Percentiles rank a stretch among this genome's conserved stretches.
Evolutionary conservation across 768 basidiomycete species (phyloP).

Genomic region (Kwoniella sp.): DNA sequence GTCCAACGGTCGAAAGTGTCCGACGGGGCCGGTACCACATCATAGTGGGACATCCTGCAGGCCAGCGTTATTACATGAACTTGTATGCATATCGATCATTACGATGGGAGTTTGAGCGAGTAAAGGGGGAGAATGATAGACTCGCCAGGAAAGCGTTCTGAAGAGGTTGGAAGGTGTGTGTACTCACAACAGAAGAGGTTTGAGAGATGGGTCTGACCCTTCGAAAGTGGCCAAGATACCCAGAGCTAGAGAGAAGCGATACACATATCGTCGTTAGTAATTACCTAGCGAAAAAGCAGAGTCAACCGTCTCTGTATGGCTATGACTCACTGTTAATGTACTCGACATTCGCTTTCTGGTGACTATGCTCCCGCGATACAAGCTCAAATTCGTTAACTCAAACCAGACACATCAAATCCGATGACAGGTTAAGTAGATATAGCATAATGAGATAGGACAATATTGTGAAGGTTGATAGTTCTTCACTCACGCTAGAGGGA

Average conservation of each 20-base stretch:
- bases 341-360: slow-evolving; percentile 42
- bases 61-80: neutral
- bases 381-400: neutral
- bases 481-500: slow-evolving; percentile 44
- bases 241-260: slow-evolving; percentile 25
- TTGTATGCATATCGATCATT: neutral
- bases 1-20: slow-evolving; percentile 52
- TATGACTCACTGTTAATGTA: slow-evolving; percentile 50
- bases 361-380: slow-evolving; percentile 12
- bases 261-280: too few species aligned
- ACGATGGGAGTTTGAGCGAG: too few species aligned
- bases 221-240: slow-evolving; percentile 50
- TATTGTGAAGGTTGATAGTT: neutral
- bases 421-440: too few species aligned
- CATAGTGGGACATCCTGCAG: slow-evolving; percentile 50
- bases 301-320: too few species aligned
- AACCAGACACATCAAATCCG: too few species aligned
- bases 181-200: slow-evolving; percentile 46
- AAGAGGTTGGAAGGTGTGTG: neutral
- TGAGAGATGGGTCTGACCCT: slow-evolving; percentile 48
- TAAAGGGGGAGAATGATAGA: too few species aligned
- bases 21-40: slow-evolving; percentile 51
- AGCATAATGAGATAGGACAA: too few species aligned
- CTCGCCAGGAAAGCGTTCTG: too few species aligned
- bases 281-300: too few species aligned